Base-by-base conservation (phyloP, 148 eudicot genomes). In the Arctostaphylos glauca region DNA sequence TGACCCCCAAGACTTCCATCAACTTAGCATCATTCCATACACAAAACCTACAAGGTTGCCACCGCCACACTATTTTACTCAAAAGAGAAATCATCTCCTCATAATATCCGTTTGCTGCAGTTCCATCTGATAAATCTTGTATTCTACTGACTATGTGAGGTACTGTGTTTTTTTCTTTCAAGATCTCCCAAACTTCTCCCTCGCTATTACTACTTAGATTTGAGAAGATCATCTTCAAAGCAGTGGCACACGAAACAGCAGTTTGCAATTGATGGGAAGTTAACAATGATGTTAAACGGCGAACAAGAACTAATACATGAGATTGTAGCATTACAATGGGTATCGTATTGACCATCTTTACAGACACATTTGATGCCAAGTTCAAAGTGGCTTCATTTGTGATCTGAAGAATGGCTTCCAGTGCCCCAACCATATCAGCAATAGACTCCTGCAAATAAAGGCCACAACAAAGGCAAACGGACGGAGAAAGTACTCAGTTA, bases 41-140 rank as follows among this genome's bases (percentile, higher is more conserved):
- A 85, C 62, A 81, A 83, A 88, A 91, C 86, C 98, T 91, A 76
- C 92, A 91, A 46, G 88, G 81, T 80, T 96, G 92, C 98, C 98
- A 94, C 76, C 91, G 87, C 90, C 89, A 85, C 91, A 94, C 76
- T 73, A 96, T 92, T 72, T 90, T 89, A 91, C 96, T 89, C 89
- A 94, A 90, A 52, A 93, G 90, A 85, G 88, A 86, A 64, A 88
- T 80, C 90, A 88, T 90, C 85, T 88, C 96, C 82, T 84, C 68
- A 46, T 85, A 88, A 83, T 90, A 91, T 74, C 88, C 92, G 59
- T 83, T 80, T 44, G 93, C 86, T 84, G 83, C 89, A 64, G 54
- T 74, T 55, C 83, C 88, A 73, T 78, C 84, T 62, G 71, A 82
- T 81, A 80, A 90, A 46, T 82, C 79, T 78, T 66, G 83, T 76